Evolutionary conservation across 163 green algal species (phyloP).

Genomic region (Chlamydomonas reinhardtii): DNA sequence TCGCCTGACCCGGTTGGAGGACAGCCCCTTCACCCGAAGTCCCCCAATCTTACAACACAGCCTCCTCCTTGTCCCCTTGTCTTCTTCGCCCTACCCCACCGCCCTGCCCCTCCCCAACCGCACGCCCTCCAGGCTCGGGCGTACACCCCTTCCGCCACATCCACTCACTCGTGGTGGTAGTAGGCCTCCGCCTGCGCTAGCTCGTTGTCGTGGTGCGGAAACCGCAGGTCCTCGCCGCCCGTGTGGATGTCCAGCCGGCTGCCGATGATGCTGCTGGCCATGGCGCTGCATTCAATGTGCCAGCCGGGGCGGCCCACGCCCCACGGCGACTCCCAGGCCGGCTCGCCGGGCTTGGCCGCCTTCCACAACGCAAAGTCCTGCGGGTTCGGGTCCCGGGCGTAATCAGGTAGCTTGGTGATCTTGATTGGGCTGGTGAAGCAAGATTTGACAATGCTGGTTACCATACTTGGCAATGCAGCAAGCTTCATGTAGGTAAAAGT

Average conservation of each 20-base stretch:
- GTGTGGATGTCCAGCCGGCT: conserved; percentile 94
- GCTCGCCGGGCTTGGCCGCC: conserved; percentile 93
- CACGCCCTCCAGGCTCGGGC: not conserved
- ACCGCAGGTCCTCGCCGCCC: conserved; percentile 94
- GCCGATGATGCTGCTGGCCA: conserved; percentile 92
- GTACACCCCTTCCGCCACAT: not conserved
- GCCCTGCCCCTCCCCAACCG: not conserved
- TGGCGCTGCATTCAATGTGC: conserved; percentile 99
- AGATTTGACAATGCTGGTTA: too few relatives aligned
- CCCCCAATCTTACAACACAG: too few relatives aligned
- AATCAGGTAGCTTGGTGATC: too few relatives aligned
- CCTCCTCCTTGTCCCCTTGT: too few relatives aligned
- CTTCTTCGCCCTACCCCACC: too few relatives aligned
- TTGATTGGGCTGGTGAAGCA: too few relatives aligned
- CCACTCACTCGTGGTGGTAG: conserved; percentile 77
- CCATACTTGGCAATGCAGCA: too few relatives aligned
- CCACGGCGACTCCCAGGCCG: conserved; percentile 93
- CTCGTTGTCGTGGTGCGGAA: conserved; percentile 99
- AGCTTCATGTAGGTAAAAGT: too few relatives aligned
- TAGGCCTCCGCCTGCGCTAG: conserved; percentile 95
- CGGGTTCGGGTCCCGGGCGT: too few relatives aligned
- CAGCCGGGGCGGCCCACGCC: conserved; percentile 93
- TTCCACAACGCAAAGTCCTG: conserved; percentile 99
- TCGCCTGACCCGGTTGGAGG: too few relatives aligned
- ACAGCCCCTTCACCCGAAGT: too few relatives aligned